Evolutionary conservation across 352 stramenopile genomes (phyloP).

Genomic region (Globisporangium mamillatum): DNA sequence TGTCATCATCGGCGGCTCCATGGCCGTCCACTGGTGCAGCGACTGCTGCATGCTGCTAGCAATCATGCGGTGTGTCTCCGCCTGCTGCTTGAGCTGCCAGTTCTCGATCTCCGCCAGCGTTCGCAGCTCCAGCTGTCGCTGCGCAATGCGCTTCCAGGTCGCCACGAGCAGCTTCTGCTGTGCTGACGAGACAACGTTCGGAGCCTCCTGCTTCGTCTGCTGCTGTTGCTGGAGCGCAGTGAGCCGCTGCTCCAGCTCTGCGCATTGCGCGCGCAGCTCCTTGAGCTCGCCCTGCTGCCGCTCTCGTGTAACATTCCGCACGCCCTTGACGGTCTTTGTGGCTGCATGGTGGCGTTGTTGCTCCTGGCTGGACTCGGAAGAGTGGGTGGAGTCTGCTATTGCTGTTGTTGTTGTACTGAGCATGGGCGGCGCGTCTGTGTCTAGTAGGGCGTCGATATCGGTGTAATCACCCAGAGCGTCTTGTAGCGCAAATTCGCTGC

Average conservation of each 20-base stretch:
- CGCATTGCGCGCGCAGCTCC: constrained; percentile 1
- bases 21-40: not conserved
- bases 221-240: not conserved
- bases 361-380: not conserved
- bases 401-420: not conserved
- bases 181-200: not conserved
- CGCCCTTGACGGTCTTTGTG: not conserved
- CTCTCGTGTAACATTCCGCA: constrained; percentile 6
- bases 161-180: constrained; percentile 3
- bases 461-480: not conserved
- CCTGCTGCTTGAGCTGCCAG: not conserved
- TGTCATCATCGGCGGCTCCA: not conserved
- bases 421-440: not conserved
- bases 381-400: not conserved
- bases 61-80: not conserved
- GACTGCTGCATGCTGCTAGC: not conserved
- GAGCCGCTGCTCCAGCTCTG: constrained; percentile 4
- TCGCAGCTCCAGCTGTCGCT: constrained; percentile 4
- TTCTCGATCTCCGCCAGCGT: constrained; percentile 6
- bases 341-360: not conserved
- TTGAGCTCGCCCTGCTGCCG: not conserved
- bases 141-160: constrained; percentile 6
- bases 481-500: not conserved
- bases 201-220: not conserved
- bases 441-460: not conserved